Base-by-base conservation (phyloP, 2,329 filamentous ascomycete species). In the Plenodomus tracheiphilus region DNA sequence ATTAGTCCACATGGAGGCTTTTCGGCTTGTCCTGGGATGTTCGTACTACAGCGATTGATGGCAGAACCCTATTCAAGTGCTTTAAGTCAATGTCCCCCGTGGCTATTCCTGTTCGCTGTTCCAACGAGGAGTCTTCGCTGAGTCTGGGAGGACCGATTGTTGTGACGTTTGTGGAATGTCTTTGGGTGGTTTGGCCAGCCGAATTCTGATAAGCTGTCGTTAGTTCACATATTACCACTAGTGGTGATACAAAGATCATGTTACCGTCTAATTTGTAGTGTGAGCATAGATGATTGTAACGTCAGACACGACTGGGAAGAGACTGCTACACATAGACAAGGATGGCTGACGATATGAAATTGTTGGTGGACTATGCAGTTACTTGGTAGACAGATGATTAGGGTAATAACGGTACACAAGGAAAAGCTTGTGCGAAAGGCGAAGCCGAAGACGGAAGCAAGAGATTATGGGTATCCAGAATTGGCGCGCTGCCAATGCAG, bases 381-480 rank as follows among this genome's bases (percentile, higher is more conserved):
- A 39, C 13, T 11, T 8, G 15, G 18, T n/a, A 22, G 20, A 40
- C 20, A 15, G 35, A 34, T 15, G 19, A 17, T 41, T 15, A n/a
- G n/a, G n/a, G n/a, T n/a, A 32, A 49, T 43, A 34, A 38, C 41
- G 41, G 25, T 39, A 45, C 39, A 49, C 36, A 43, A 40, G 22
- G 19, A 50, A 45, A 51, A 4, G 28, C 11, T 15, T 32, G 15
- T 4, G 28, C 28, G 28, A 32, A 11, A 15, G 11, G 6, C 13
- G 35, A 39, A 30, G 46, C 32, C 40, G 44, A 47, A 48, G 46
- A 47, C 48, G 45, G 43, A 42, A 41, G 32, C 11, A 32, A 15
- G 8, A 32, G 28, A 58, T 59, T 54, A 57, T 59, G 65, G 65
- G 65, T 69, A 69, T 69, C 62, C 54, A 49, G 45, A 58, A 49